These are phyloP conservation scores for Exophiala aquamarina DNA, from an alignment of 2,329 filamentous ascomycete species.

Conservation along the genomic window DNA sequence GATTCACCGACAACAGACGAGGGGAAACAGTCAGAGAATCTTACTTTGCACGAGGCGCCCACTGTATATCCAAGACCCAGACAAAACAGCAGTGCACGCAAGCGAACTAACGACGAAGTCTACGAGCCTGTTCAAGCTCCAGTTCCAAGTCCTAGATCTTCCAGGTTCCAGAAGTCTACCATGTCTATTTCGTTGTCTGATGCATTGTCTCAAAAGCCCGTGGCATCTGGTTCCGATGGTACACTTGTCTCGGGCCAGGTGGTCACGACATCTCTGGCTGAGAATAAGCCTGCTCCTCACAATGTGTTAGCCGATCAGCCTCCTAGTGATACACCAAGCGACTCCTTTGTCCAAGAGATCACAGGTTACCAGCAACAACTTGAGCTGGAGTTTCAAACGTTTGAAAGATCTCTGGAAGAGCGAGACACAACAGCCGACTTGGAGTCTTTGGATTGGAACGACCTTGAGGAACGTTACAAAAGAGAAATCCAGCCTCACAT, in stretches of 20 bases:
- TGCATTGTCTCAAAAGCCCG: background rate
- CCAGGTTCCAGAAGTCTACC: constrained; percentile 9
- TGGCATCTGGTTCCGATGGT: background rate
- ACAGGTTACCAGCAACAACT: constrained; percentile 20
- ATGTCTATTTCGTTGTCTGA: background rate
- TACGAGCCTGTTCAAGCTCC: constrained; percentile 14
- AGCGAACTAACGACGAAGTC: constrained; percentile 24
- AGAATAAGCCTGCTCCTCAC: background rate
- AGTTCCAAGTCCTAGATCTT: constrained; percentile 11
- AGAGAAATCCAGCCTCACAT: constrained; percentile 64
- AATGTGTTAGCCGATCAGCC: background rate
- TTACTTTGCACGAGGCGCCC: background rate
- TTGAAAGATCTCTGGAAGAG: constrained; percentile 26
- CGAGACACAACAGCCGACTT: constrained; percentile 51
- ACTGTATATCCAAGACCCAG: background rate
- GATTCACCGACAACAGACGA: constrained; percentile 9
- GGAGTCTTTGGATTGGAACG: constrained; percentile 69
- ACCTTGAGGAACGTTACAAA: constrained; percentile 70
- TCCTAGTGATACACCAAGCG: background rate
- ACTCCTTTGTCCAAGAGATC: constrained; percentile 21
- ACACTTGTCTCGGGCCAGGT: background rate
- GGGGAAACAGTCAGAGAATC: constrained; percentile 11
- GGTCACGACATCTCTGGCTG: background rate
- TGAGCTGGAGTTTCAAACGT: constrained; percentile 24
- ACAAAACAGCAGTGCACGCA: constrained; percentile 13